Conservation (phyloP, 169 alveolate genomes). For the Plasmodium berghei region DNA sequence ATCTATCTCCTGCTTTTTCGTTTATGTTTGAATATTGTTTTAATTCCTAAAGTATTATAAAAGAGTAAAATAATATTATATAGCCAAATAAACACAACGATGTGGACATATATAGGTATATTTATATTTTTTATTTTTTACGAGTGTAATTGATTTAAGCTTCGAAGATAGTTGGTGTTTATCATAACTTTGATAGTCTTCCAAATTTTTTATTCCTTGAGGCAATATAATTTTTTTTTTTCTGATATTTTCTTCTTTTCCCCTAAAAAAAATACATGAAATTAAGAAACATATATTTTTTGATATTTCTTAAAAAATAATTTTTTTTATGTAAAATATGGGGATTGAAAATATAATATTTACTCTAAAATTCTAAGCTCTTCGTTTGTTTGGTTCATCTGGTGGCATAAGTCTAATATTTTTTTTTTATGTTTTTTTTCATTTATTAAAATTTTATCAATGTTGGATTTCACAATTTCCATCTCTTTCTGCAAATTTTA, state of each 20-base stretch:
- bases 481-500: slow-evolving; percentile 47
- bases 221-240: slow-evolving; percentile 66
- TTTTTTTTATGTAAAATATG: background rate
- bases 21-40: slow-evolving; percentile 62
- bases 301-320: background rate
- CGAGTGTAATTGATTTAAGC: slow-evolving; percentile 68
- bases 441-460: slow-evolving; percentile 64
- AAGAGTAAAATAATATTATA: background rate
- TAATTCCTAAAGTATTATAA: slow-evolving; percentile 35
- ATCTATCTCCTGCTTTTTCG: slow-evolving; percentile 75
- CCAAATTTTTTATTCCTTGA: slow-evolving; percentile 48
- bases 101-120: background rate
- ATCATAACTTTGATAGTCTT: slow-evolving; percentile 63
- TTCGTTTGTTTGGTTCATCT: slow-evolving; percentile 74
- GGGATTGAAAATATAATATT: background rate
- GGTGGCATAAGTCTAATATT: slow-evolving; percentile 70
- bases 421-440: slow-evolving; percentile 68
- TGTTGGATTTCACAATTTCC: slow-evolving; percentile 39
- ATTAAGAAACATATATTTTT: background rate
- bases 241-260: slow-evolving; percentile 73
- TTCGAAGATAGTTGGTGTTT: slow-evolving; percentile 53
- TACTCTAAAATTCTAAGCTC: slow-evolving; percentile 74
- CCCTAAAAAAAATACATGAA: slow-evolving; percentile 13
- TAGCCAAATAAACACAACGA: background rate
- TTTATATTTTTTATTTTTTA: slow-evolving; percentile 10